phyloP scores from a whole-genome alignment of 116 monocot species.

The Papilionanthe hybrid region DNA sequence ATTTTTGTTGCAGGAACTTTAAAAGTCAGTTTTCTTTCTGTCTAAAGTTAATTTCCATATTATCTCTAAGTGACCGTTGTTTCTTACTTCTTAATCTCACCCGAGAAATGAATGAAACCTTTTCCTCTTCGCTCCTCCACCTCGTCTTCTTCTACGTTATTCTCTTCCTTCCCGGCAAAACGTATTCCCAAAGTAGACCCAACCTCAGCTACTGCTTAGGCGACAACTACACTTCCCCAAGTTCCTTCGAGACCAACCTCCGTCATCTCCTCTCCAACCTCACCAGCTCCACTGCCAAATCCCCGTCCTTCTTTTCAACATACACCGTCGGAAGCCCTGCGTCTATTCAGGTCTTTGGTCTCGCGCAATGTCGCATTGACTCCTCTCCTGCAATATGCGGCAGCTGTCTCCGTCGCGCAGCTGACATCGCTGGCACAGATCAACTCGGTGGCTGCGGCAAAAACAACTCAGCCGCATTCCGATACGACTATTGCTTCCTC shows the following conservation, averaged over 20 bases:
- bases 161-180: background rate
- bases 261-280: conserved; percentile 6
- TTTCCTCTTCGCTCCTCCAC: background rate
- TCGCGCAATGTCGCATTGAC: conserved; percentile 21
- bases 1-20: too few species aligned
- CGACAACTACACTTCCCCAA: conserved; percentile 13
- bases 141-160: background rate
- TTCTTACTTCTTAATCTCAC: background rate
- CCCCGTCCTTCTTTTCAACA: background rate
- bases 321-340: background rate
- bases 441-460: background rate
- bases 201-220: background rate
- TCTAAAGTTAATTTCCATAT: too few species aligned
- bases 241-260: conserved; percentile 18
- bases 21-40: too few species aligned
- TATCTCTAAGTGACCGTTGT: background rate
- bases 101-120: too few species aligned
- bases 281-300: background rate
- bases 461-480: conserved; percentile 6
- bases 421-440: background rate
- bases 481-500: conserved; percentile 21
- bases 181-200: background rate
- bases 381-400: background rate
- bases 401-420: background rate
- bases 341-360: background rate